phyloP scores from a whole-genome alignment of 2,329 filamentous ascomycete species.

The Fusarium penzigii region DNA sequence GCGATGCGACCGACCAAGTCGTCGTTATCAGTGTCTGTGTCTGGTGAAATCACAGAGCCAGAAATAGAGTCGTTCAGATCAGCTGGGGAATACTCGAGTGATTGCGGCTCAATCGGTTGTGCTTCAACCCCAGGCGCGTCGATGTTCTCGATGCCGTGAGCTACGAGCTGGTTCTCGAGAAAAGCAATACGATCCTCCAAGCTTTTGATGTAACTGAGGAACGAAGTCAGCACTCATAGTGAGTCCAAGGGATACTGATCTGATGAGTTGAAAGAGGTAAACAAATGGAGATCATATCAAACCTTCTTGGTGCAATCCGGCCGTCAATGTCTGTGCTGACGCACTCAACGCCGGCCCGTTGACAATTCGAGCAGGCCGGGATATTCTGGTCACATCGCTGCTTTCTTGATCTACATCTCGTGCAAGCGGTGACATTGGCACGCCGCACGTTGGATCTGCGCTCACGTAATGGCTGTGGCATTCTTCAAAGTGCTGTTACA shows the following conservation, averaged over 20 bases:
- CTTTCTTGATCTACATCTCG: constrained; percentile 20
- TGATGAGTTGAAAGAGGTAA: too few species aligned
- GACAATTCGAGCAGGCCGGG: constrained; percentile 21
- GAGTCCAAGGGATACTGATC: too few species aligned
- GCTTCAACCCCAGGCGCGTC: constrained; percentile 5
- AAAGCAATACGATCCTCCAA: constrained; percentile 28
- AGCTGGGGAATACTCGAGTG: too few species aligned
- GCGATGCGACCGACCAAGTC: too few species aligned
- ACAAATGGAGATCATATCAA: background rate
- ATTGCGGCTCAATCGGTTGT: background rate
- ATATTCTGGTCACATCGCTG: constrained; percentile 25
- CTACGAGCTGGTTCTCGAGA: constrained; percentile 11
- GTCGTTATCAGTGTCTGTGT: too few species aligned
- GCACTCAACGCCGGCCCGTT: constrained; percentile 13
- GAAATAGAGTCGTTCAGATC: too few species aligned
- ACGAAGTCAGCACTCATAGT: too few species aligned
- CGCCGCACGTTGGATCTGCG: constrained; percentile 10
- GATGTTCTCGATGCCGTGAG: too few species aligned
- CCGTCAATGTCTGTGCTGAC: constrained; percentile 21
- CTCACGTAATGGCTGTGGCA: too few species aligned
- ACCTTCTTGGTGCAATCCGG: constrained; percentile 16
- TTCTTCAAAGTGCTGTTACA: too few species aligned
- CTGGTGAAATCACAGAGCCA: too few species aligned
- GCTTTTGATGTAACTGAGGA: constrained; percentile 26
- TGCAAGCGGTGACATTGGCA: constrained; percentile 23